Conservation (phyloP, 257 asterid genomes). For the Eustoma russellianum region DNA sequence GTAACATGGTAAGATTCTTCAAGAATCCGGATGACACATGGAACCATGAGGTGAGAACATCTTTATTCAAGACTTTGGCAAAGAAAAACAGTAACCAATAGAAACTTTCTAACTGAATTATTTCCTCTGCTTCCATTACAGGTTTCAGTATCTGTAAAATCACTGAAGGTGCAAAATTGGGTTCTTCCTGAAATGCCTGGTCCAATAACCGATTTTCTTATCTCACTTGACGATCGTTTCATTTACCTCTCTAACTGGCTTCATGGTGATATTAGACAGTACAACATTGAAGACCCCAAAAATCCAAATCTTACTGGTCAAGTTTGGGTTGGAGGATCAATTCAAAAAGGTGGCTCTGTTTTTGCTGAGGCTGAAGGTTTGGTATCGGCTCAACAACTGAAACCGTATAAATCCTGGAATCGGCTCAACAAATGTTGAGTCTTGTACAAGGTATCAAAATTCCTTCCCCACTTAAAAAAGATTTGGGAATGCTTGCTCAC, state of each 20-base stretch:
- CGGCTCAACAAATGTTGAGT: too few species aligned
- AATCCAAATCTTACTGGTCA: conserved; percentile 66
- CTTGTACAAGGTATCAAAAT: too few species aligned
- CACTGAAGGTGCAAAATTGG: conserved; percentile 79
- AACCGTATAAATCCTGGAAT: too few species aligned
- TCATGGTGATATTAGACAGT: conserved; percentile 90
- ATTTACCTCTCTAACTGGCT: conserved; percentile 84
- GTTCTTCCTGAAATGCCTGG: conserved; percentile 89
- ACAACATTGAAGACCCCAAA: conserved; percentile 70
- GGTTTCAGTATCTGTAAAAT: conserved; percentile 50
- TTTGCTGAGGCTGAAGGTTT: conserved; percentile 68
- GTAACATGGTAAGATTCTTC: conserved; percentile 85
- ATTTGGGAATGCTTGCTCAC: too few species aligned
- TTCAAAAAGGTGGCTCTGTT: conserved; percentile 56
- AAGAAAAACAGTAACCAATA: background rate
- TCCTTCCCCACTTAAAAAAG: too few species aligned
- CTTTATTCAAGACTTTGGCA: too few species aligned
- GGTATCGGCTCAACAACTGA: too few species aligned
- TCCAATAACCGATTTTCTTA: conserved; percentile 67
- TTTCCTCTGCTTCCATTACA: conserved; percentile 17
- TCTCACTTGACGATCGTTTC: conserved; percentile 70
- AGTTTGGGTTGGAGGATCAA: conserved; percentile 68
- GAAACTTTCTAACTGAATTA: background rate
- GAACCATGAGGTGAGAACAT: conserved; percentile 67
- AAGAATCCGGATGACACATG: conserved; percentile 69